Conservation (phyloP, 306 rosid species). For the Hippophae rhamnoides region DNA sequence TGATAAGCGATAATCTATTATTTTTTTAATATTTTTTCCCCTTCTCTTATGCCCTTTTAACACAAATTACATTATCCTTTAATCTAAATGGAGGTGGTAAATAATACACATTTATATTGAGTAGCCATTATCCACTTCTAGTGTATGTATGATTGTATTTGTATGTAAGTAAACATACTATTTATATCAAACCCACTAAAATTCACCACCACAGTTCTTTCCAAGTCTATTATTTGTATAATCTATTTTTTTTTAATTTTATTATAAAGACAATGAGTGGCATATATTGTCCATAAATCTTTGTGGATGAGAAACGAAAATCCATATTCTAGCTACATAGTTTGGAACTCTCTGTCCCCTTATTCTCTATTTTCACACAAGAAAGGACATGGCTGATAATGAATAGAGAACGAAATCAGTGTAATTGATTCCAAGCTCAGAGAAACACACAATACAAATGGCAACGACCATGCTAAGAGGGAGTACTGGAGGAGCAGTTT, state of each 20-base stretch:
- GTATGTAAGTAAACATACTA: neutral
- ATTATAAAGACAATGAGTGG: conserved; percentile 7
- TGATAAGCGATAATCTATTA: no score
- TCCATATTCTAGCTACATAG: neutral
- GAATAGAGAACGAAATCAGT: neutral
- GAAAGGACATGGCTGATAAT: conserved; percentile 2
- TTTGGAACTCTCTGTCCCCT: neutral
- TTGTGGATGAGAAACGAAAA: conserved; percentile 11
- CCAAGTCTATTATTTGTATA: neutral
- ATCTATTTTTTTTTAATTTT: neutral
- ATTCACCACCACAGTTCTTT: neutral
- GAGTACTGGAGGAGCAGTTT: conserved; percentile 32
- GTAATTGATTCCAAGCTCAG: neutral
- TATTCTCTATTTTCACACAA: neutral
- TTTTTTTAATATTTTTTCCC: no score
- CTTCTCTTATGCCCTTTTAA: no score
- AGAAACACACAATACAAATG: conserved; percentile 29
- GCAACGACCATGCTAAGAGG: conserved; percentile 42
- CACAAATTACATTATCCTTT: no score
- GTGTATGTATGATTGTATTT: neutral
- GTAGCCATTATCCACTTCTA: no score
- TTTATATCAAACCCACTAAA: neutral
- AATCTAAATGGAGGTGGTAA: no score
- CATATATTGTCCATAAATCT: conserved; percentile 2
- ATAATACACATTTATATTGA: no score